phyloP scores from a whole-genome alignment of 1,284 basidiomycete genomes.

The Exobasidium cylindrosporum region DNA sequence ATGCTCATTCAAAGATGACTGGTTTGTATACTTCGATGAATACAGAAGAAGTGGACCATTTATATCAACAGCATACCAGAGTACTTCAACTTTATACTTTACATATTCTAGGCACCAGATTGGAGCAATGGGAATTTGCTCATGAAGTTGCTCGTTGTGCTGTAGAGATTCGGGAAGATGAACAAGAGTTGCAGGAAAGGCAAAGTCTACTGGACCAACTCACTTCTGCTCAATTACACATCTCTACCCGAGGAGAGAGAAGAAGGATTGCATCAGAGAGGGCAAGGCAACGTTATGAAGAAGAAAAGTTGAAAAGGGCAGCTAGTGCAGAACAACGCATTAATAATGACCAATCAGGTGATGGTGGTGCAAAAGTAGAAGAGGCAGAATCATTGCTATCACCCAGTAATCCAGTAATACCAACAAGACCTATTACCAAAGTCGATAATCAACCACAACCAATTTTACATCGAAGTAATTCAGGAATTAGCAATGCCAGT shows the following conservation, averaged over 20 bases:
- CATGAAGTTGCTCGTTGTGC: slow-evolving; percentile 2
- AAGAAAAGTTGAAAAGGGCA: slow-evolving; percentile 1
- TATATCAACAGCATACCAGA: not conserved
- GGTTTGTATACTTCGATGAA: not conserved
- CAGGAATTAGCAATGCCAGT: not conserved
- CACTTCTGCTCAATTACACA: slow-evolving; percentile 1
- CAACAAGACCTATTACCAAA: not conserved
- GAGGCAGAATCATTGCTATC: not conserved
- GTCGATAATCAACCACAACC: not conserved
- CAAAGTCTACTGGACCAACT: not conserved
- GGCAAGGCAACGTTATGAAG: not conserved
- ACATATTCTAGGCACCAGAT: slow-evolving; percentile 2
- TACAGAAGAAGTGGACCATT: not conserved
- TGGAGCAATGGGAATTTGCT: slow-evolving; percentile 12
- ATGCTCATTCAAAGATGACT: slow-evolving; percentile 3
- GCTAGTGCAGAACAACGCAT: not conserved
- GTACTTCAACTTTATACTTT: slow-evolving; percentile 2
- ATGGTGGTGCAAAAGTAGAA: not conserved
- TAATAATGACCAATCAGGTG: not conserved
- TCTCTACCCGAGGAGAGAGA: not conserved
- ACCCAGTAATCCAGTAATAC: not conserved
- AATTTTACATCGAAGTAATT: not conserved
- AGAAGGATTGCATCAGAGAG: not conserved
- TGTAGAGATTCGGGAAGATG: not conserved
- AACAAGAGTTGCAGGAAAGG: slow-evolving; percentile 1